These are phyloP conservation scores for Uromyces viciae-fabae DNA, from an alignment of 1,284 basidiomycete species.

Conservation along the genomic window DNA sequence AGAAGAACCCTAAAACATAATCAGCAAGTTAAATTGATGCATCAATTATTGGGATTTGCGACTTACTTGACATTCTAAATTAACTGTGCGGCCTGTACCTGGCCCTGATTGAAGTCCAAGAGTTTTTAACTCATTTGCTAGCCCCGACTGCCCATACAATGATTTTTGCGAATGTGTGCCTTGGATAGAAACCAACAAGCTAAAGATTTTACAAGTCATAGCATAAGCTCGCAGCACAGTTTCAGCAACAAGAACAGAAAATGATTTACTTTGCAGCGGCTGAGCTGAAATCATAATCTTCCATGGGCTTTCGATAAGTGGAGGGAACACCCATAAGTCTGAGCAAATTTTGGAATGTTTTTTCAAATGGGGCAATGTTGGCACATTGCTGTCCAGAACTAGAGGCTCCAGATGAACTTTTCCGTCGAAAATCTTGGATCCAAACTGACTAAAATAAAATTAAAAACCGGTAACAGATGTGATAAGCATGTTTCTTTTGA, in stretches of 20 bases:
- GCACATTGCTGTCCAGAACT: too few relatives aligned
- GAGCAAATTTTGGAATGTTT: conserved; percentile 13
- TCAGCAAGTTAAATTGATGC: neutral
- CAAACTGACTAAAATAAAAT: conserved; percentile 20
- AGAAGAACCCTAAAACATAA: conserved; percentile 25
- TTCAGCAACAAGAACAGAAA: neutral
- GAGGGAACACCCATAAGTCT: conserved; percentile 26
- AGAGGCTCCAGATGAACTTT: too few relatives aligned
- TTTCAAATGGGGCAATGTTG: conserved; percentile 6
- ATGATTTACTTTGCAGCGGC: conserved; percentile 33
- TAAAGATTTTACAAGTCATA: too few relatives aligned
- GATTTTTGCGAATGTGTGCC: conserved; percentile 24
- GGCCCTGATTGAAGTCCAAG: conserved; percentile 40
- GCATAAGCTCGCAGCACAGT: too few relatives aligned
- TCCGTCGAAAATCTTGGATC: conserved; percentile 41
- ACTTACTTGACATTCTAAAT: conserved; percentile 37
- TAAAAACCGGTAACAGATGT: neutral
- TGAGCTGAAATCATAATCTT: conserved; percentile 21
- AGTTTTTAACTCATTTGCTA: conserved; percentile 29
- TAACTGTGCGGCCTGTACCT: conserved; percentile 26
- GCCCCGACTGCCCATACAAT: conserved; percentile 10
- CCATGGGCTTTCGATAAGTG: conserved; percentile 14
- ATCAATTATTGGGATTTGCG: neutral
- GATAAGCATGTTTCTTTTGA: neutral
- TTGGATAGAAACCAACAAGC: conserved; percentile 35